A percentile compares a stretch with the other conserved stretches of the same genome.
These are phyloP conservation scores for Sextonia rubra DNA, from an alignment of 164 flowering plant genomes.

Conservation along the genomic window DNA sequence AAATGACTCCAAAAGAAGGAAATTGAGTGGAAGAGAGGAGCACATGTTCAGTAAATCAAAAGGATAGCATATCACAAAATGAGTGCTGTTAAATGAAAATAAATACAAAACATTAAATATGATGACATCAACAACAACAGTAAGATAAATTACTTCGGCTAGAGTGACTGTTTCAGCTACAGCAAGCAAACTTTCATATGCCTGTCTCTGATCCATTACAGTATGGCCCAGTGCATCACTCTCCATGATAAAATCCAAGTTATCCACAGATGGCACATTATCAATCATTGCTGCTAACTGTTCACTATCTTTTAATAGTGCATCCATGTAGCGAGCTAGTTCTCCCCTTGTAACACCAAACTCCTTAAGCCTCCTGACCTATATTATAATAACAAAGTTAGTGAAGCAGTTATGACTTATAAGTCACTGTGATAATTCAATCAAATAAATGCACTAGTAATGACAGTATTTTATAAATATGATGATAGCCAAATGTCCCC, in stretches of 20 bases:
- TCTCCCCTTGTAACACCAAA: slow-evolving; percentile 98
- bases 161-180: slow-evolving; percentile 90
- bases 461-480: background rate
- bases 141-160: slow-evolving; percentile 63
- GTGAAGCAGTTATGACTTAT: background rate
- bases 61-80: background rate
- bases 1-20: background rate
- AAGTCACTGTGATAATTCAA: background rate
- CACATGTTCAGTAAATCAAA: background rate
- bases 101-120: background rate
- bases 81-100: background rate
- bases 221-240: slow-evolving; percentile 95
- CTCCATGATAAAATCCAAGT: slow-evolving; percentile 96
- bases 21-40: background rate
- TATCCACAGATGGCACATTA: slow-evolving; percentile 93
- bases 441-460: background rate
- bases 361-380: slow-evolving; percentile 97
- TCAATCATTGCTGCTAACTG: slow-evolving; percentile 98
- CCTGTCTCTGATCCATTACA: slow-evolving; percentile 98
- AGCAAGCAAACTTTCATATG: slow-evolving; percentile 85
- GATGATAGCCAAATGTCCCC: too few relatives aligned
- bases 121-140: background rate
- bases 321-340: slow-evolving; percentile 93
- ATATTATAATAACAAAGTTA: slow-evolving; percentile 4
- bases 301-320: slow-evolving; percentile 95